Percentiles rank a stretch among this genome's conserved stretches.
phyloP scores from a whole-genome alignment of 805 yeast species.

The Candida suzukii region DNA sequence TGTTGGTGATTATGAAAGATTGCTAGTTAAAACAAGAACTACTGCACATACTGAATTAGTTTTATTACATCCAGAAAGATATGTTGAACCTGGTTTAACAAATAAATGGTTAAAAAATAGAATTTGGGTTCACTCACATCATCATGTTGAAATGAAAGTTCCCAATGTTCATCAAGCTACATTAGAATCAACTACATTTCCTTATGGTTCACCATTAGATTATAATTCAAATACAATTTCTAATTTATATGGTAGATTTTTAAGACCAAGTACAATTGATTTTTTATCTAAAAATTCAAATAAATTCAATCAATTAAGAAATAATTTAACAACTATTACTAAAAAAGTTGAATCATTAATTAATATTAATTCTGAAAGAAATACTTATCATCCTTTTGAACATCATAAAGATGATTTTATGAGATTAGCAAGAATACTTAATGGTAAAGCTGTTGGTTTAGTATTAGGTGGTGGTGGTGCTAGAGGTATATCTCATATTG shows the following conservation, averaged over 20 bases:
- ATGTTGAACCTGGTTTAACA: slow-evolving; percentile 80
- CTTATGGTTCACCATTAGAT: neutral
- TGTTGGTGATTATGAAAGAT: slow-evolving; percentile 79
- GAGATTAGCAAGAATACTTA: slow-evolving; percentile 79
- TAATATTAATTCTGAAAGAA: slow-evolving; percentile 13
- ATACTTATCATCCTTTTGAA: slow-evolving; percentile 28
- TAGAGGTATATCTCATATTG: slow-evolving; percentile 87
- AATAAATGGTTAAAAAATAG: slow-evolving; percentile 78
- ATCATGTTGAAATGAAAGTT: slow-evolving; percentile 69
- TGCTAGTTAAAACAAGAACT: slow-evolving; percentile 67
- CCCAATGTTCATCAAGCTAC: neutral
- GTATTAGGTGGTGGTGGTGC: slow-evolving; percentile 99
- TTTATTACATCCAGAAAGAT: slow-evolving; percentile 74
- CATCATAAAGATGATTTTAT: slow-evolving; percentile 82
- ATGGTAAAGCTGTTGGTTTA: slow-evolving; percentile 90
- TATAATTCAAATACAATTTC: neutral
- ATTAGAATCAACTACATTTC: neutral
- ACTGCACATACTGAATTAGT: slow-evolving; percentile 86
- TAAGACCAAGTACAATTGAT: neutral
- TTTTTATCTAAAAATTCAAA: neutral
- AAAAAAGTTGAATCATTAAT: slow-evolving; percentile 19
- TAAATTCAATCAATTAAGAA: slow-evolving; percentile 10
- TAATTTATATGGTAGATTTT: neutral
- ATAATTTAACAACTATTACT: slow-evolving; percentile 12
- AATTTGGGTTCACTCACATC: slow-evolving; percentile 89